Evolutionary conservation across 2,329 filamentous ascomycete species (phyloP).

Genomic region (Lachnellula cervina): DNA sequence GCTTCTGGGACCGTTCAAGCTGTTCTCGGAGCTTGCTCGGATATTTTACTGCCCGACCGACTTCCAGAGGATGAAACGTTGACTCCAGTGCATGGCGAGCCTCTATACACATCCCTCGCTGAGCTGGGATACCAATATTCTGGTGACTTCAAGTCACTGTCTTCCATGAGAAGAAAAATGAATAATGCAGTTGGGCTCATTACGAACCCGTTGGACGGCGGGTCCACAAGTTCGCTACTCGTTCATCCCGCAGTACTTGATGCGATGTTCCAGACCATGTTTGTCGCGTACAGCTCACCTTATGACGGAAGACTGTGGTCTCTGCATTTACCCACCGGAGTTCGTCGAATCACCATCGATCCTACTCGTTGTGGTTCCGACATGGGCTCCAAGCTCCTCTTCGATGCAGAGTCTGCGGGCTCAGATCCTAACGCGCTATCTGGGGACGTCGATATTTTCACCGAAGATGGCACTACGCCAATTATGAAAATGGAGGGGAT

Average conservation of each 20-base stretch:
- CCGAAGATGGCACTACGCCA: not conserved
- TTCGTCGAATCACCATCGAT: conserved; percentile 12
- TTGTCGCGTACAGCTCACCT: conserved; percentile 25
- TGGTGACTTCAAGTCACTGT: not conserved
- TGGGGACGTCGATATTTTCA: conserved; percentile 5
- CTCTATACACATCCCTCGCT: not conserved
- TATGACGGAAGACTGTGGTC: conserved; percentile 11
- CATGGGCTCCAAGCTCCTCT: not conserved
- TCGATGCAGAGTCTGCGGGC: not conserved
- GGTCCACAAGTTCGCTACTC: not conserved
- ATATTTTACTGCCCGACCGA: not conserved
- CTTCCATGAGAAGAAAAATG: not conserved
- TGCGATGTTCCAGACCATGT: conserved; percentile 48
- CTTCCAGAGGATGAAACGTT: not conserved
- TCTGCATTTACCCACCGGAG: conserved; percentile 12
- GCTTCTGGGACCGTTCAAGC: not conserved
- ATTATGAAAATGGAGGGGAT: not conserved
- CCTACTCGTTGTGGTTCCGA: not conserved
- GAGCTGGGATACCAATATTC: not conserved
- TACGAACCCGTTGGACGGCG: not conserved
- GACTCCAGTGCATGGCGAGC: not conserved
- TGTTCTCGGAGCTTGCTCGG: not conserved
- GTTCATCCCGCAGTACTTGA: conserved; percentile 52
- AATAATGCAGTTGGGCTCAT: not conserved
- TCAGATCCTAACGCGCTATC: not conserved